These are phyloP conservation scores for Gossypium australe DNA, from an alignment of 345 rosid genomes.

Conservation along the genomic window DNA sequence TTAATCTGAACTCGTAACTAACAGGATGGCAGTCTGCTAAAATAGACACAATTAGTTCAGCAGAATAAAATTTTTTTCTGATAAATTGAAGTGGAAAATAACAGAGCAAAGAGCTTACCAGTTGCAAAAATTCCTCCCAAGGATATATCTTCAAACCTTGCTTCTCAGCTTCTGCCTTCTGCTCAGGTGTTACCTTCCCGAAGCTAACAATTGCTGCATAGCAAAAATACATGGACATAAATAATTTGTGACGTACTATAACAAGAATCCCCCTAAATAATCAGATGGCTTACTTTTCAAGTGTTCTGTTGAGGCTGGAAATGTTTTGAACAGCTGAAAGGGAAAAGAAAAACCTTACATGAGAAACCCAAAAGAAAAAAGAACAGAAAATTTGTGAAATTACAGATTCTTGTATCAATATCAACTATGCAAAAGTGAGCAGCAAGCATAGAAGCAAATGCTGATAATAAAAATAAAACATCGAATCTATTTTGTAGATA, in stretches of 20 bases:
- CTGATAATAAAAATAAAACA: not conserved
- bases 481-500: not conserved
- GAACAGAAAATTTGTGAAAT: not conserved
- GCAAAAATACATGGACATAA: not conserved
- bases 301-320: conserved; percentile 54
- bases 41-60: not conserved
- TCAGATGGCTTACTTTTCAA: conserved; percentile 60
- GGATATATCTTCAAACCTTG: conserved; percentile 58
- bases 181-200: conserved; percentile 62
- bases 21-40: not conserved
- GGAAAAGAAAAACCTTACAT: conserved; percentile 13
- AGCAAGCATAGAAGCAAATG: not conserved
- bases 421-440: not conserved
- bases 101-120: conserved; percentile 38
- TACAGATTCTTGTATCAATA: conserved; percentile 6
- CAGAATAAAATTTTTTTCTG: not conserved
- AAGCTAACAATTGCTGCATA: conserved; percentile 90
- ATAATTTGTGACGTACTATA: conserved; percentile 7
- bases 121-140: conserved; percentile 81
- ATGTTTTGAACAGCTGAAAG: conserved; percentile 75
- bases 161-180: conserved; percentile 57
- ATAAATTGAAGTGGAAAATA: conserved; percentile 2
- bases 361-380: conserved; percentile 12
- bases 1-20: not conserved
- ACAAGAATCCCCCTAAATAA: not conserved